Percentiles rank a stretch among this genome's conserved stretches.
These are phyloP conservation scores for Eremomyces bilateralis DNA, from an alignment of 495 filamentous ascomycete genomes.

Conservation along the genomic window DNA sequence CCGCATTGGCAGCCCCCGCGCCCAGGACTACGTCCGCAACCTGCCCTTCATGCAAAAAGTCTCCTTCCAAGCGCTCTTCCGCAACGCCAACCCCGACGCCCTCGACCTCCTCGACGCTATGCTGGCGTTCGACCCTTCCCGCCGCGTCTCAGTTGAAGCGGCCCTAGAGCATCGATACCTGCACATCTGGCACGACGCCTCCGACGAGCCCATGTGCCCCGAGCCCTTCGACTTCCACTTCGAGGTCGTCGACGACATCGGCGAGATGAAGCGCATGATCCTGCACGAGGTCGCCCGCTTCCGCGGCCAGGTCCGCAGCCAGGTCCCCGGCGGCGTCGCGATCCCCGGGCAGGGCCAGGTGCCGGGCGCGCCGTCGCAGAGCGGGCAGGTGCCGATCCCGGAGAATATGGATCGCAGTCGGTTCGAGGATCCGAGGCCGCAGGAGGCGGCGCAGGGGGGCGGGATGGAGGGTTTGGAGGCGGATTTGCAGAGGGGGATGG, in stretches of 20 bases:
- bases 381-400: slow-evolving; percentile 57
- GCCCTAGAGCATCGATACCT: slow-evolving; percentile 92
- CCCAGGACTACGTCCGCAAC: slow-evolving; percentile 97
- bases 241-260: slow-evolving; percentile 80
- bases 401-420: slow-evolving; percentile 47
- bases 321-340: slow-evolving; percentile 9
- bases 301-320: slow-evolving; percentile 40
- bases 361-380: too few species aligned
- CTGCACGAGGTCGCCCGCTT: slow-evolving; percentile 76
- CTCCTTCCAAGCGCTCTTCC: slow-evolving; percentile 70
- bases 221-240: slow-evolving; percentile 96
- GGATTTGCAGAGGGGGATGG: slow-evolving; percentile 64
- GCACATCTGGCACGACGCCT: slow-evolving; percentile 93
- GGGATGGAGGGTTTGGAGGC: slow-evolving; percentile 48
- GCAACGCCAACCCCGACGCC: slow-evolving; percentile 86
- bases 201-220: slow-evolving; percentile 82
- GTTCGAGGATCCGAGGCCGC: slow-evolving; percentile 70
- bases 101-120: slow-evolving; percentile 87
- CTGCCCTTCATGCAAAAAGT: slow-evolving; percentile 91
- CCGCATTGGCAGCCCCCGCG: slow-evolving; percentile 85
- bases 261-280: slow-evolving; percentile 93
- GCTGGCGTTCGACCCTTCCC: slow-evolving; percentile 89
- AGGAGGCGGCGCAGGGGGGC: slow-evolving; percentile 39
- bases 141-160: slow-evolving; percentile 76
- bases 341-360: slow-evolving; percentile 24